Base-by-base conservation (phyloP, 2,329 filamentous ascomycete genomes). In the Xylariaceae sp. region DNA sequence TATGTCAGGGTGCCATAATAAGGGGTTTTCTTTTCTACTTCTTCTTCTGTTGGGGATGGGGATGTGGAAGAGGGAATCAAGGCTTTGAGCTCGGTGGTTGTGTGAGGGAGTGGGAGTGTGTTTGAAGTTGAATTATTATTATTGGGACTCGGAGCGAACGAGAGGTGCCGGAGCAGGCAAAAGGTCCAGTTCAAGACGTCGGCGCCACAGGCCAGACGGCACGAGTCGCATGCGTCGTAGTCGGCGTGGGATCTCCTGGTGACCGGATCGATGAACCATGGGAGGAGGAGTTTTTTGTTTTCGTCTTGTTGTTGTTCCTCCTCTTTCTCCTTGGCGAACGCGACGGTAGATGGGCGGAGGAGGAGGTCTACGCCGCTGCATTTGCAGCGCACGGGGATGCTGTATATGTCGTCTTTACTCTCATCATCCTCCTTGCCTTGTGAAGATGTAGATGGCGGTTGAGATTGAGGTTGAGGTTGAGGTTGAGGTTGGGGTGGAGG, bases 171-270 rank as follows among this genome's bases (percentile, higher is more conserved):
- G 14, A 73, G 51, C 9, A 63, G 45, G 0, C 55, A 46, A 40
- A 64, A 73, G 0, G 69, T 66, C 70, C 70, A 75, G 47, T 64
- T 54, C 36, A 64, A 58, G 0, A 73, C 38, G 23, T 74, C 69
- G 0, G 49, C 47, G 0, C 69, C 71, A 2, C 59, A 57, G 3
- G 59, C 59, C 6, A 65, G 44, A 2, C 69, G 61, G 33, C 72
- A 74, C 1, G 69, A 71, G 41, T 70, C 57, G 53, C 72, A 74
- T 2, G 56, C 64, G 32, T 73, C 71, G 38, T 68, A 59, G 3
- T 45, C 52, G 0, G 58, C 63, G 1, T 66, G 46, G 2, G 54
- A 49, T 47, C 70, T 73, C 31, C 64, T 52, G 2, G 62, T 66
- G 3, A 40, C 43, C 0, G 68, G 68, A 27, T 72, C 64, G 11